These are phyloP conservation scores for Cupressus sempervirens DNA, from an alignment of 75 land plant species.

Conservation along the genomic window DNA sequence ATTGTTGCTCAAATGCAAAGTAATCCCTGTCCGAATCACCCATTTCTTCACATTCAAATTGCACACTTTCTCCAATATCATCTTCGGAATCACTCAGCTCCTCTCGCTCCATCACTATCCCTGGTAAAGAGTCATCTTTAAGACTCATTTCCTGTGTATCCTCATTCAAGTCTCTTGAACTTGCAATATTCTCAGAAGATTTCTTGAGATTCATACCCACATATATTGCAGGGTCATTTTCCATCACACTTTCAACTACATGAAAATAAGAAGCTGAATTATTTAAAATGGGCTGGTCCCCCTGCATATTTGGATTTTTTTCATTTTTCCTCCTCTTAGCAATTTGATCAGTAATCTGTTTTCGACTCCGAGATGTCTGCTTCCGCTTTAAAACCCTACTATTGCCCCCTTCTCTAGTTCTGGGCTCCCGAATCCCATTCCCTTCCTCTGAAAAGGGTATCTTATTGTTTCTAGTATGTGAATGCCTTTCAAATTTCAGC, in stretches of 20 bases:
- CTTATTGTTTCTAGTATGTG: no score
- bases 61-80: slow-evolving; percentile 55
- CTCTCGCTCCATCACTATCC: slow-evolving; percentile 86
- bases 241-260: background rate
- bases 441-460: background rate
- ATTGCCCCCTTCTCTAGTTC: background rate
- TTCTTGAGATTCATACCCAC: background rate
- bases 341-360: background rate
- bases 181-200: background rate
- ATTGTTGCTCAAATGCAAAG: slow-evolving; percentile 23
- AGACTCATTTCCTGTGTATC: slow-evolving; percentile 10
- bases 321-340: background rate
- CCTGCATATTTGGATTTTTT: background rate
- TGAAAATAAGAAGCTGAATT: background rate
- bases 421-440: background rate
- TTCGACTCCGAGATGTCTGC: background rate
- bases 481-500: background rate
- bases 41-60: slow-evolving; percentile 90
- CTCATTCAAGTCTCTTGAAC: background rate
- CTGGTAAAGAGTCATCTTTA: slow-evolving; percentile 39
- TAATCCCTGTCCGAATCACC: slow-evolving; percentile 79
- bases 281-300: background rate
- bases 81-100: slow-evolving; percentile 91
- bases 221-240: background rate
- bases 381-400: background rate